Conservation (phyloP, 140 eudicot species). For the Anethum foeniculum region DNA sequence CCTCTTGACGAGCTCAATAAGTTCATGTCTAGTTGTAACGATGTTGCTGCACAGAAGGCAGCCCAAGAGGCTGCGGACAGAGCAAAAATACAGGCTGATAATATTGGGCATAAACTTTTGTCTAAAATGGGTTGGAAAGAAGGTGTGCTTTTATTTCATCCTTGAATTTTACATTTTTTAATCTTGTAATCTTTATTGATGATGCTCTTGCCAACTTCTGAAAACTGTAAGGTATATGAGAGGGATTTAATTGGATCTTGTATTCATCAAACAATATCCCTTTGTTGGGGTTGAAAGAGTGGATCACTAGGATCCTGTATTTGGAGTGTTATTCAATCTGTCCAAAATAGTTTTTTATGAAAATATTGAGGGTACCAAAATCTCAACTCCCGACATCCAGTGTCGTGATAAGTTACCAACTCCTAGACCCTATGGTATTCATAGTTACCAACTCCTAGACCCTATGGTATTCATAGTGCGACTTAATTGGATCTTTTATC, state of each 20-base stretch:
- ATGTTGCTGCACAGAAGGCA: constrained; percentile 45
- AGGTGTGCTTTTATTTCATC: constrained; percentile 30
- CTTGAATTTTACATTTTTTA: neutral
- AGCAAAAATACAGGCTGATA: constrained; percentile 59
- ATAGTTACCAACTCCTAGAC: neutral
- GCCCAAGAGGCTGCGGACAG: constrained; percentile 46
- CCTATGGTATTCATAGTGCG: neutral
- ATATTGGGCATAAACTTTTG: constrained; percentile 63
- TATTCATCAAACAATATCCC: neutral
- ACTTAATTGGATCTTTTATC: neutral
- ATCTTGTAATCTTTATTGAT: neutral
- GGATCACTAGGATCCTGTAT: neutral
- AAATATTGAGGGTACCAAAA: neutral
- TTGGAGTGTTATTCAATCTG: neutral
- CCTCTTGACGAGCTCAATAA: constrained; percentile 62
- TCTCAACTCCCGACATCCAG: neutral
- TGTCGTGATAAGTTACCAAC: neutral
- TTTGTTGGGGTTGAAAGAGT: neutral
- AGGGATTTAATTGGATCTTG: neutral
- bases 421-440: neutral
- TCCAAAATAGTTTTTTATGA: neutral
- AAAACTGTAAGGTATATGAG: neutral
- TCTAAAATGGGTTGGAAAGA: constrained; percentile 83
- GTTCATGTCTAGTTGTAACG: constrained; percentile 56
- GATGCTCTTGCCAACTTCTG: neutral